Base-by-base conservation (phyloP, 208 protist genomes). In the Wallacemonas sp. region DNA sequence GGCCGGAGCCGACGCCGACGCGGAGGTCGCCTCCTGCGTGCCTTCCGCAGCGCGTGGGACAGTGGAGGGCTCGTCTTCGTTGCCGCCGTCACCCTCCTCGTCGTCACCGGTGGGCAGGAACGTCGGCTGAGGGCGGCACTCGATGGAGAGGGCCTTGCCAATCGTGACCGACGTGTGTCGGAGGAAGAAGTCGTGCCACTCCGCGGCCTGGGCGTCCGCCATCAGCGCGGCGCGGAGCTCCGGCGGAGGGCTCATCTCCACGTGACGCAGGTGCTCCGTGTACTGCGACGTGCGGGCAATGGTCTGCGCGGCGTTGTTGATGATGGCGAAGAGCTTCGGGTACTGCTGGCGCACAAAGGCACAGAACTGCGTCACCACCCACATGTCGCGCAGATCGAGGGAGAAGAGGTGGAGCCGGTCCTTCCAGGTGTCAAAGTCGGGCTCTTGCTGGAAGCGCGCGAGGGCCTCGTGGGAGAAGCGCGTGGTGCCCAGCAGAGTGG, bases 241-340 rank as follows among this genome's bases (percentile, higher is more conserved):
- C 8, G 42, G 45, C 1, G 77, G 67, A 2, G 87, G 81, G 48
- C 77, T 45, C 61, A 77, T 42, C 74, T 97, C 93, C 20, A 93
- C 78, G 32, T 61, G 46, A 38, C 86, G 79, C 7, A 98, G 73
- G 70, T 93, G 79, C 46, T 74, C 78, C 39, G 97, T 99, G 81
- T 97, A 99, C 39, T 82, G 69, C 39, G 95, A 81, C 25, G 97
- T 98, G 20, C 95, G 85, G 7, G 94, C 81, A 26, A 99, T 95
- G 11, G 97, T 99, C 83, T 99, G 97, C n/a, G 95, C 95, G 0
- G 98, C 98, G 73, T 99, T 99, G 89, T 99, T 98, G 70, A 99
- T 92, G 54, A 99, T 91, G 42, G 94, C 92, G 70, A 97, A 97
- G 18, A 98, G 69, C 55, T 92, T 87, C 8, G 62, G 52, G 70